Evolutionary conservation across 2,329 filamentous ascomycete genomes (phyloP).

Genomic region (Atkinsonella texensis): DNA sequence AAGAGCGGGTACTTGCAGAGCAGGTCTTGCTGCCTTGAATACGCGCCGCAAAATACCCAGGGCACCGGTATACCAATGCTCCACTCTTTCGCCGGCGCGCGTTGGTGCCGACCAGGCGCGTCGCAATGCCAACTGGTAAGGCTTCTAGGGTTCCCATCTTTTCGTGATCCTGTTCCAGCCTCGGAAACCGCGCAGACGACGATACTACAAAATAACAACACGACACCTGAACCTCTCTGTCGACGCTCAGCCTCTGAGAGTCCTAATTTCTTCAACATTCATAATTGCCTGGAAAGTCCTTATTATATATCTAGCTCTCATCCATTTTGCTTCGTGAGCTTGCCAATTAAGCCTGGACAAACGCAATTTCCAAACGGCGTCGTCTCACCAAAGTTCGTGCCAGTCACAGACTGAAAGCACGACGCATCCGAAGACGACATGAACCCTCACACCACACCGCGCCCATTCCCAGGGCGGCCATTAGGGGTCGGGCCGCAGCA

Average conservation of each 20-base stretch:
- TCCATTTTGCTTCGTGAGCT: not conserved
- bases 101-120: conserved; percentile 9
- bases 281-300: not conserved
- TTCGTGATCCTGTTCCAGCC: not conserved
- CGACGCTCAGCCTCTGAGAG: not conserved
- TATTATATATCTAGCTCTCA: not conserved
- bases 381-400: not conserved
- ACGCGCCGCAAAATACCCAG: conserved; percentile 15
- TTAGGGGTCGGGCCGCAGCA: conserved; percentile 21
- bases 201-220: not conserved
- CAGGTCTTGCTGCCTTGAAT: conserved; percentile 19
- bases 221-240: not conserved
- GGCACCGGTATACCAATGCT: conserved; percentile 11
- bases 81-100: not conserved
- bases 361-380: not conserved
- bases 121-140: conserved; percentile 10
- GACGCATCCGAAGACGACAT: conserved; percentile 11
- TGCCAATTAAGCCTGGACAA: not conserved
- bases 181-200: not conserved
- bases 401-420: not conserved
- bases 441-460: conserved; percentile 27
- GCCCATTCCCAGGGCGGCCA: conserved; percentile 24
- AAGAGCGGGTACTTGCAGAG: conserved; percentile 10
- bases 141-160: not conserved
- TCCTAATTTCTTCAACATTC: not conserved